Evolutionary conservation across 352 stramenopile species (phyloP), one percentile per base, ranked within the genome.

Genomic region (Albugo laibachii): DNA sequence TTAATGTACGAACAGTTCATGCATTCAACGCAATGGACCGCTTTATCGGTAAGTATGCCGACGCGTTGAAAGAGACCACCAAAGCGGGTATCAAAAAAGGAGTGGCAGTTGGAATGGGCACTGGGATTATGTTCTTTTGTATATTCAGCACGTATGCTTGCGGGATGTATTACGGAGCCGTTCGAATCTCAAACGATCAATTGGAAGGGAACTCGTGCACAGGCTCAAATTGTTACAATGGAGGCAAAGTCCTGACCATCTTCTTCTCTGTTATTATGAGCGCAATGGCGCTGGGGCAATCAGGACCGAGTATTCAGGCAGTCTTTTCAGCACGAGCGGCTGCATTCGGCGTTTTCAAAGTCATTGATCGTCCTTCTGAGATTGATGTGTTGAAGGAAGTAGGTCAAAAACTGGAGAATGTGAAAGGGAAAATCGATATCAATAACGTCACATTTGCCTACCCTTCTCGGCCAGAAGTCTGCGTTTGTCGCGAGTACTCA

Each of bases 401-500:
- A 20, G 62, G 61, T 47, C 67, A 61, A 36, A 63, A 45, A 21
- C 47, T 64, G 8, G 47, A 52, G 42, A 19, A 55, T 31, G 62
- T 87, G 5, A 53, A 47, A 46, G 62, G 77, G 15, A 49, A 54
- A 11, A 82, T 83, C 53, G 47, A 71, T 35, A 71, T 99, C 53
- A 69, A 81, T 14, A 72, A 87, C 46, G 85, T 98, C 4, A 47
- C 19, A 8, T 86, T 86, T 53, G 46, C 55, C 14, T 86, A 86
- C 51, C 73, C 73, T 31, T 73, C 68, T 11, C 73, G 73, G 20
- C 56, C 69, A 0, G 63, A 79, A 39, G 62, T 66, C 16, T 44
- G 59, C 12, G 65, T 86, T 21, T 83, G 77, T 55, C 46, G 49
- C 13, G 63, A 49, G 0, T 41, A 81, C 11, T 72, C 66, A 35